These are phyloP conservation scores for Zygoascus sp. DNA, from an alignment of 1,139 yeast genomes.

Conservation along the genomic window DNA sequence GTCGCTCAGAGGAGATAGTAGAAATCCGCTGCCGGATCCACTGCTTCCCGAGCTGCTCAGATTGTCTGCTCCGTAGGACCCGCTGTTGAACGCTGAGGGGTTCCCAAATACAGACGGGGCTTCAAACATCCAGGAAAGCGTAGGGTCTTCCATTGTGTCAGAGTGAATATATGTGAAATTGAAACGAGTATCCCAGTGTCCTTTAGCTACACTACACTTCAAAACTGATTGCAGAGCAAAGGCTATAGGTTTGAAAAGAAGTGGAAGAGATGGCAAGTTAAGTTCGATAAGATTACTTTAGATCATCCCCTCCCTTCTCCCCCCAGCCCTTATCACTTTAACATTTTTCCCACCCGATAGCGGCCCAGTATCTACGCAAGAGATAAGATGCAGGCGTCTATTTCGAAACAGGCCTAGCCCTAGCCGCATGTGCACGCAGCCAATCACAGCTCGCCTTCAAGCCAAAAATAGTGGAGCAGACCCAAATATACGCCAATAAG, in stretches of 20 bases:
- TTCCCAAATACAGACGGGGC: neutral
- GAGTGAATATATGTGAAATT: too few species aligned
- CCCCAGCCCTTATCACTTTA: conserved; percentile 1
- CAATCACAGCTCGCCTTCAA: neutral
- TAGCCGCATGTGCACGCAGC: neutral
- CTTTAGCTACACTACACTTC: too few species aligned
- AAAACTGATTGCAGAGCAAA: too few species aligned
- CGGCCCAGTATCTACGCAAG: conserved; percentile 3
- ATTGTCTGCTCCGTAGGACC: neutral
- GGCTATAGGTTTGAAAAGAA: neutral
- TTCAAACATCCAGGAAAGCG: neutral
- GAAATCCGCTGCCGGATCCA: neutral
- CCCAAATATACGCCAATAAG: neutral
- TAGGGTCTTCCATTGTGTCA: neutral
- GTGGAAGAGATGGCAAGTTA: neutral
- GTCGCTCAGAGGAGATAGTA: conserved; percentile 4
- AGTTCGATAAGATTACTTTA: neutral
- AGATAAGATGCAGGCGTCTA: conserved; percentile 4
- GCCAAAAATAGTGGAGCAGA: neutral
- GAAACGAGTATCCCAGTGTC: too few species aligned
- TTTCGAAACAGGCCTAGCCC: neutral
- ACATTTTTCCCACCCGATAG: neutral
- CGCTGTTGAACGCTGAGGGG: neutral
- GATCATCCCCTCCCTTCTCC: too few species aligned
- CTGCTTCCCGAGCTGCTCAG: neutral